phyloP scores from a whole-genome alignment of 2,329 filamentous ascomycete species.

The Cladosporium oxysporum region DNA sequence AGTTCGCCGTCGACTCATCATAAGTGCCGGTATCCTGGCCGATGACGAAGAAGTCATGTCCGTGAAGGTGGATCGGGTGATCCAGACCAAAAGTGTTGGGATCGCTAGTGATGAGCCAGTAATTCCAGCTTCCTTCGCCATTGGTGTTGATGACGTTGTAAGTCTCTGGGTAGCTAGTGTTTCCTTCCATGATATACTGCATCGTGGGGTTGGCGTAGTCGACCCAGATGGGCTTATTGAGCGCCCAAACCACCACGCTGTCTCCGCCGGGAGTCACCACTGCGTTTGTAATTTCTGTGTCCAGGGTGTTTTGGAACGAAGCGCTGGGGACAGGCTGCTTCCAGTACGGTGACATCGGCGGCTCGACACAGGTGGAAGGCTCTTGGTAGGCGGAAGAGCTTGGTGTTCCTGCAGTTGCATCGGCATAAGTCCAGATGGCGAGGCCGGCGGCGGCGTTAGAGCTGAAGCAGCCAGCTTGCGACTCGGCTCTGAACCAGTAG shows the following conservation, averaged over 20 bases:
- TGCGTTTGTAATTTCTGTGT: constrained; percentile 36
- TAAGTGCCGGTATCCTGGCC: constrained; percentile 35
- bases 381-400: constrained; percentile 28
- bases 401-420: constrained; percentile 27
- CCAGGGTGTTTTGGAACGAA: constrained; percentile 36
- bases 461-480: constrained; percentile 40
- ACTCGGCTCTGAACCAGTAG: constrained; percentile 50
- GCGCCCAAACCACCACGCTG: constrained; percentile 42
- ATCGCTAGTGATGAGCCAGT: constrained; percentile 49
- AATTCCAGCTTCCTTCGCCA: constrained; percentile 42
- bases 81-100: constrained; percentile 6
- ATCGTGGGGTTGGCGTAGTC: constrained; percentile 44
- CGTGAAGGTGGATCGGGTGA: constrained; percentile 34
- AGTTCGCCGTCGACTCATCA: constrained; percentile 28
- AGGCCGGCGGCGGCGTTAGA: constrained; percentile 38
- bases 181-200: constrained; percentile 42
- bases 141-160: constrained; percentile 45
- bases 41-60: constrained; percentile 40
- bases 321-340: constrained; percentile 39
- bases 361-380: constrained; percentile 36
- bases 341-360: constrained; percentile 36
- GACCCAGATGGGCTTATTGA: constrained; percentile 37
- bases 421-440: constrained; percentile 41
- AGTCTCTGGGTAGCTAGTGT: constrained; percentile 40
- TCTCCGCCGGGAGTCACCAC: constrained; percentile 40